Evolutionary conservation across 1,284 basidiomycete species (phyloP).

Genomic region (Pholiota adiposa): DNA sequence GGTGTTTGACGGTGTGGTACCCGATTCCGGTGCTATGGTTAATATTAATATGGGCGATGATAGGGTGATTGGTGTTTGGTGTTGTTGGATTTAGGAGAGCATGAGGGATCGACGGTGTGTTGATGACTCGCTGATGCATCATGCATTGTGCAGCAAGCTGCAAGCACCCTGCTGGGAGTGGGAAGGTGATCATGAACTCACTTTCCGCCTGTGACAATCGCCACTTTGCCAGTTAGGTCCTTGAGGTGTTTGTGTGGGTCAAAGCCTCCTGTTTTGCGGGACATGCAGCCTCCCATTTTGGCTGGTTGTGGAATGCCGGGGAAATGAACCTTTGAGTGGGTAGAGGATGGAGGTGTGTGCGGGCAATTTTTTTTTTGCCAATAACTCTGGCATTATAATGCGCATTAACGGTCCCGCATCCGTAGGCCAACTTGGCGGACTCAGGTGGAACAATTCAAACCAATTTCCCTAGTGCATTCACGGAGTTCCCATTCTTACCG

Average conservation of each 20-base stretch:
- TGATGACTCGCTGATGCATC: too few relatives aligned
- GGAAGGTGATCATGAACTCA: constrained; percentile 12
- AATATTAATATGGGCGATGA: neutral
- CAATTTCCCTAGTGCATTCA: neutral
- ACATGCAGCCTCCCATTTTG: constrained; percentile 4
- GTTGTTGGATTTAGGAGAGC: too few relatives aligned
- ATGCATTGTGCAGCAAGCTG: too few relatives aligned
- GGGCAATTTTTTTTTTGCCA: too few relatives aligned
- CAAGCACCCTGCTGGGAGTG: too few relatives aligned
- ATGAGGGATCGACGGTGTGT: too few relatives aligned
- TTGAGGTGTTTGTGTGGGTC: constrained; percentile 31
- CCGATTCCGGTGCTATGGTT: constrained; percentile 45
- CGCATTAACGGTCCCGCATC: too few relatives aligned
- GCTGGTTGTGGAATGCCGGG: neutral
- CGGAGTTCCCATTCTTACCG: neutral
- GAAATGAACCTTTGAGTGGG: too few relatives aligned
- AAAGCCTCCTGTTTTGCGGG: constrained; percentile 12
- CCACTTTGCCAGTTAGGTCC: constrained; percentile 37
- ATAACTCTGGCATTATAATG: too few relatives aligned
- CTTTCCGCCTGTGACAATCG: constrained; percentile 24
- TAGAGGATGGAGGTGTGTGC: too few relatives aligned
- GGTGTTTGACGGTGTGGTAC: constrained; percentile 46
- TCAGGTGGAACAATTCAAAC: neutral
- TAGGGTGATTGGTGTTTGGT: too few relatives aligned
- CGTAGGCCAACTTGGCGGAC: neutral